Percentiles rank a stretch among this genome's conserved stretches.
Evolutionary conservation across 2,329 filamentous ascomycete species (phyloP).

Genomic region (Fusarium setosum): DNA sequence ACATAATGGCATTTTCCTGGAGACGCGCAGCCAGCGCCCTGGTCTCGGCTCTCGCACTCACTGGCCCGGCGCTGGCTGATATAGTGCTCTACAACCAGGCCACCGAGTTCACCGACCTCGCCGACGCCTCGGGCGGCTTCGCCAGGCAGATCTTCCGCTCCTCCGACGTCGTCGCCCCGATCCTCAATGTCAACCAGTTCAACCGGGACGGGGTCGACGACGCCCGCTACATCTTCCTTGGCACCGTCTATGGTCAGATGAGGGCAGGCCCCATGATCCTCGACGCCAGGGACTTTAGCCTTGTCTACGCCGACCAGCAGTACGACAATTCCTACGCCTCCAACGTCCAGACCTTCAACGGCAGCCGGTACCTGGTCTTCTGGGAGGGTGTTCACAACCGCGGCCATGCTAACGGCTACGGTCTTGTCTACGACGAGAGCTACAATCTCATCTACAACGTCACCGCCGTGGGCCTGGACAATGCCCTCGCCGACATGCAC

Average conservation of each 20-base stretch:
- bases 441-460: constrained; percentile 54
- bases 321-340: constrained; percentile 42
- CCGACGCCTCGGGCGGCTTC: constrained; percentile 39
- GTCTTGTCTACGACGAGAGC: constrained; percentile 46
- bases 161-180: constrained; percentile 47
- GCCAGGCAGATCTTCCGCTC: constrained; percentile 50
- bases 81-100: constrained; percentile 38
- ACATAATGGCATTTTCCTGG: constrained; percentile 17
- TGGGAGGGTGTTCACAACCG: constrained; percentile 46
- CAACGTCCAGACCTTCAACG: constrained; percentile 46
- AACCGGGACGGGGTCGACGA: constrained; percentile 41
- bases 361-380: constrained; percentile 49
- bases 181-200: constrained; percentile 49
- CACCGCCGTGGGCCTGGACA: constrained; percentile 49
- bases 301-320: constrained; percentile 52
- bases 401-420: constrained; percentile 44
- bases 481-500: constrained; percentile 53
- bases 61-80: constrained; percentile 39
- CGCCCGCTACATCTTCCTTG: constrained; percentile 49
- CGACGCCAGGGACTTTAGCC: constrained; percentile 48
- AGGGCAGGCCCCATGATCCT: constrained; percentile 50
- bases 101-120: constrained; percentile 42
- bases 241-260: constrained; percentile 36
- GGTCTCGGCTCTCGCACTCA: constrained; percentile 1
- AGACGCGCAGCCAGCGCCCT: constrained; percentile 9